Evolutionary conservation across 768 basidiomycete species (phyloP), one percentile per base, ranked within the genome.

Genomic region (Tylopilus plumbeoviolaceoides): DNA sequence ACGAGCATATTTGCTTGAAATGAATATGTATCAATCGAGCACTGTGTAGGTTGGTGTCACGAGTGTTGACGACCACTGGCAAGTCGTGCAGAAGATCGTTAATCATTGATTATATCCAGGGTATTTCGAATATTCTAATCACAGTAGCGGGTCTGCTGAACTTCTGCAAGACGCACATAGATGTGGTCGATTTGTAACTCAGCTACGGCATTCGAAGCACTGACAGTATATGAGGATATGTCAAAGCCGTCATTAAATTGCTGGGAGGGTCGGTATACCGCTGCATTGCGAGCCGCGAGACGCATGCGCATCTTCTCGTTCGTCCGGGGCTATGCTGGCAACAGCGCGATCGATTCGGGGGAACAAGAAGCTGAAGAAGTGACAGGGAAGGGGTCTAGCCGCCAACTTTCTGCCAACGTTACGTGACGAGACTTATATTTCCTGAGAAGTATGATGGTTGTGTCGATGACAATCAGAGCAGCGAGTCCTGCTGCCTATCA

Each of bases 401-500:
- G 44, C 12, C 39, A 21, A 31, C 30, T 51, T 25, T 55, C 49
- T 20, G 33, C 46, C 28, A 50, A 9, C 5, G n/a, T 36, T 17
- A 25, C 12, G 17, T 21, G 40, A 30, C 10, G 54, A 31, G 48
- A 46, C 36, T 9, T 47, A 45, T 47, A 38, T 21, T 35, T 59
- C 33, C n/a, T 49, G 18, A 62, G 20, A 33, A 53, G 44, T 40
- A 56, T 23, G 41, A 49, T 28, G 0, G 41, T 23, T 18, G 47
- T 25, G 40, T 44, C 6, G 7, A 62, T 21, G 5, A 38, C 27
- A 4, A 48, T 30, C 35, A 55, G 38, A 8, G 9, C 31, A 21
- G 25, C 55, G 15, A 57, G 10, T 15, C 52, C 59, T 39, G 49
- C 57, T n/a, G 15, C 48, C 51, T 12, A 56, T 28, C n/a, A 59